A percentile compares a stretch with the other conserved stretches of the same genome.
These are phyloP conservation scores for Hyaloscypha finlandica DNA, from an alignment of 495 filamentous ascomycete genomes.

Conservation along the genomic window DNA sequence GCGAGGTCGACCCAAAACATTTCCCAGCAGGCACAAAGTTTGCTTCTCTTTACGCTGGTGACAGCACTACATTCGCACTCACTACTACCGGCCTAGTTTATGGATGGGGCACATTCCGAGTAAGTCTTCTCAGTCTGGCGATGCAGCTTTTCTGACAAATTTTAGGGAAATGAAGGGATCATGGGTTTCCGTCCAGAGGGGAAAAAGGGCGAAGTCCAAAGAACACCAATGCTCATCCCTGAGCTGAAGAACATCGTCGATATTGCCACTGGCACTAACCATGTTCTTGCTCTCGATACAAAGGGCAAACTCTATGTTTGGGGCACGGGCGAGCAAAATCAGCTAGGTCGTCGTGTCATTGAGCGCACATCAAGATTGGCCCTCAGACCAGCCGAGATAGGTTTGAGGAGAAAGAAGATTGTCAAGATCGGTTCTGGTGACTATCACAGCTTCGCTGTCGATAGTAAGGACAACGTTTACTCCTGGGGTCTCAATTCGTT, in stretches of 20 bases:
- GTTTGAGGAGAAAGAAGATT: slow-evolving; percentile 60
- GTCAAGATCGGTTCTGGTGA: slow-evolving; percentile 59
- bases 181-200: slow-evolving; percentile 57
- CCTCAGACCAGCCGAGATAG: slow-evolving; percentile 69
- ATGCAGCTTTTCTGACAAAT: slow-evolving; percentile 20
- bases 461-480: slow-evolving; percentile 69
- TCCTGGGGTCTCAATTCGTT: slow-evolving; percentile 90
- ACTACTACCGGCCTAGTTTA: slow-evolving; percentile 66
- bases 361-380: slow-evolving; percentile 61
- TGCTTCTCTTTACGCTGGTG: slow-evolving; percentile 60
- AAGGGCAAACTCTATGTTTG: slow-evolving; percentile 67
- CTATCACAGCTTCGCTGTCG: slow-evolving; percentile 79
- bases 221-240: slow-evolving; percentile 48
- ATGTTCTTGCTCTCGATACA: slow-evolving; percentile 69
- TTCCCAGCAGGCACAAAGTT: slow-evolving; percentile 58
- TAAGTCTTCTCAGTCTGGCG: slow-evolving; percentile 34
- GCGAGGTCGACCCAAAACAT: slow-evolving; percentile 45
- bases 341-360: slow-evolving; percentile 71
- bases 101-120: slow-evolving; percentile 73
- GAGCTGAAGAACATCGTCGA: slow-evolving; percentile 62
- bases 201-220: slow-evolving; percentile 33
- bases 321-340: slow-evolving; percentile 73
- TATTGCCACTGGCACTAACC: slow-evolving; percentile 66
- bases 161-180: slow-evolving; percentile 64
- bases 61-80: slow-evolving; percentile 64